Evolutionary conservation across 768 basidiomycete genomes (phyloP).

Genomic region (Hirschioporus abietinus): DNA sequence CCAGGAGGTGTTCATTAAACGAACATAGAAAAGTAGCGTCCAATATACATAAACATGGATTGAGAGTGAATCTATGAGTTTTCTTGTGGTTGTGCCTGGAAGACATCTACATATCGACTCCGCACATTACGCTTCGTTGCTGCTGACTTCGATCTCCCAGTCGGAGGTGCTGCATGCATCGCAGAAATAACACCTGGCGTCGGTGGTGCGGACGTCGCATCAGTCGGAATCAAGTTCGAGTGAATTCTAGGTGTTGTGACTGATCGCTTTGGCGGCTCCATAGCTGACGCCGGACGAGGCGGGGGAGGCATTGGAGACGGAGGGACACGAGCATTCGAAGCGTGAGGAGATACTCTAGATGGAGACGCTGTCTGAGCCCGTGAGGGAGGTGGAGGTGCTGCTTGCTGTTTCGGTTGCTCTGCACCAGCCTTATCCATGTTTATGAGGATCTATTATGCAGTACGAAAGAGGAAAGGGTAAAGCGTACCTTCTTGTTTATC

Average conservation of each 20-base stretch:
- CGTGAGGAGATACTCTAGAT: slow-evolving; percentile 29
- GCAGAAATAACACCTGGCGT: slow-evolving; percentile 41
- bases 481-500: slow-evolving; percentile 88
- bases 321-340: slow-evolving; percentile 10
- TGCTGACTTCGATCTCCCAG: slow-evolving; percentile 49
- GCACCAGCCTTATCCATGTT: slow-evolving; percentile 41
- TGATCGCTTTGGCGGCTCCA: slow-evolving; percentile 51
- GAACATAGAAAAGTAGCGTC: neutral
- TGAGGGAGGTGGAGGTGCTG: slow-evolving; percentile 68
- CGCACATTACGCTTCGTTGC: slow-evolving; percentile 73
- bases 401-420: slow-evolving; percentile 42
- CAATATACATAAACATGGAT: slow-evolving; percentile 1
- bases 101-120: slow-evolving; percentile 88
- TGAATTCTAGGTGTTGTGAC: slow-evolving; percentile 45
- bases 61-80: neutral
- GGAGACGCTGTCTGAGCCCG: slow-evolving; percentile 87
- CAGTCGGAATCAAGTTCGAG: slow-evolving; percentile 58
- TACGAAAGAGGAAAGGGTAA: slow-evolving; percentile 1
- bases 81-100: slow-evolving; percentile 45
- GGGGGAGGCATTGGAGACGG: slow-evolving; percentile 30
- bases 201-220: slow-evolving; percentile 32
- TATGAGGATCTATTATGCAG: slow-evolving; percentile 2
- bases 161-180: slow-evolving; percentile 39
- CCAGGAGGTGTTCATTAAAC: slow-evolving; percentile 2
- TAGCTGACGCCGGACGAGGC: slow-evolving; percentile 55